Evolutionary conservation across 345 rosid genomes (phyloP).

Genomic region (Cardamine resedifolia): DNA sequence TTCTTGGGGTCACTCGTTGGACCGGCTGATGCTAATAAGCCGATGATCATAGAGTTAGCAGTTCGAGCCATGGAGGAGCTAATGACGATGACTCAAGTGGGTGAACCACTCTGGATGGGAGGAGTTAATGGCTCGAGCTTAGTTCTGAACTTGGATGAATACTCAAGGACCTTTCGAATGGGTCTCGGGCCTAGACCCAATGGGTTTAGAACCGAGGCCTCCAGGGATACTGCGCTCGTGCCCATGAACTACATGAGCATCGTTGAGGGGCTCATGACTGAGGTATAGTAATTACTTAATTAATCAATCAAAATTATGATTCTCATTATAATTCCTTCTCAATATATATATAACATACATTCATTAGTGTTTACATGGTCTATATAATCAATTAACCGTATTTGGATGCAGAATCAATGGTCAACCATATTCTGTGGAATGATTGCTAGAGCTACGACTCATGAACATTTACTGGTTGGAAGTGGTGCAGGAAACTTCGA

Average conservation of each 20-base stretch:
- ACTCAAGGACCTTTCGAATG: conserved; percentile 48
- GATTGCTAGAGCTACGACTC: conserved; percentile 61
- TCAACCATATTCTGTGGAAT: conserved; percentile 68
- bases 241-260: conserved; percentile 66
- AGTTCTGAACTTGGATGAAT: conserved; percentile 67
- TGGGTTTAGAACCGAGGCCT: conserved; percentile 80
- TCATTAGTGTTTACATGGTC: background rate
- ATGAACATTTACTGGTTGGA: conserved; percentile 64
- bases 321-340: background rate
- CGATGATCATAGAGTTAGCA: conserved; percentile 73
- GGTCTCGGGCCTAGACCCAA: conserved; percentile 64
- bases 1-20: conserved; percentile 40
- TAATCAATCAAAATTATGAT: conserved; percentile 14
- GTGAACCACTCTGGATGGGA: conserved; percentile 74
- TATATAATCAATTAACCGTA: background rate
- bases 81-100: conserved; percentile 67
- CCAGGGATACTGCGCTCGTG: conserved; percentile 61
- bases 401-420: conserved; percentile 79
- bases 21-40: conserved; percentile 60
- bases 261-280: conserved; percentile 79
- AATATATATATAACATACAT: background rate
- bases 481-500: conserved; percentile 58
- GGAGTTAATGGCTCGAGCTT: conserved; percentile 48
- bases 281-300: conserved; percentile 40
- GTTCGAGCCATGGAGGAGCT: conserved; percentile 92